These are phyloP conservation scores for Quercus engelmannii DNA, from an alignment of 306 rosid species.

Conservation along the genomic window DNA sequence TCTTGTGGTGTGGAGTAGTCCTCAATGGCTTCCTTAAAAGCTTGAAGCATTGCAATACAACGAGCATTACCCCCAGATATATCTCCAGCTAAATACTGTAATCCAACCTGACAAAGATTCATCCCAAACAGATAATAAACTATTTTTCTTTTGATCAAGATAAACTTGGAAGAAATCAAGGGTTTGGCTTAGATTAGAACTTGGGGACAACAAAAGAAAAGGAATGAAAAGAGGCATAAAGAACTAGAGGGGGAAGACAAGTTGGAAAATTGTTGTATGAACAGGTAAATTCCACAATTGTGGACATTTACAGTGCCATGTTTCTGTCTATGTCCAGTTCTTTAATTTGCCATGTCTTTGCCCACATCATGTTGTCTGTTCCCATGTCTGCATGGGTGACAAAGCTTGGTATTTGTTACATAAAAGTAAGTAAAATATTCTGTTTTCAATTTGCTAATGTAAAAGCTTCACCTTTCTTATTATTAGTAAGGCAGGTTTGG, in stretches of 20 bases:
- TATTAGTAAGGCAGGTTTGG: too few species aligned
- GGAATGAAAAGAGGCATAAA: too few species aligned
- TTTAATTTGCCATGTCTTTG: neutral
- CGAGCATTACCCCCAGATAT: slow-evolving; percentile 78
- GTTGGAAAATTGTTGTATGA: too few species aligned
- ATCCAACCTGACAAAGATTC: slow-evolving; percentile 65
- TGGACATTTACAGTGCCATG: neutral
- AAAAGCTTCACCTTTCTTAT: neutral
- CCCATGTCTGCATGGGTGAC: neutral
- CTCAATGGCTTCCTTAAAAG: slow-evolving; percentile 68
- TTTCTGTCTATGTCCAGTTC: neutral
- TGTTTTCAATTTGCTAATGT: neutral
- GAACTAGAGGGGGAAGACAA: too few species aligned
- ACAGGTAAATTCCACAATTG: too few species aligned
- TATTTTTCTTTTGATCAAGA: neutral
- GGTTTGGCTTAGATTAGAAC: neutral
- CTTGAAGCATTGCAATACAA: slow-evolving; percentile 80
- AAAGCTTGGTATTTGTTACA: neutral
- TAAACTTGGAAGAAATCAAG: neutral
- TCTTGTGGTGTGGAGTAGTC: slow-evolving; percentile 76
- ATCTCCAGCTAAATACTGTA: slow-evolving; percentile 66
- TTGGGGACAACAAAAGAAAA: too few species aligned
- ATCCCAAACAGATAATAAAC: slow-evolving; percentile 4
- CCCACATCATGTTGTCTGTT: neutral
- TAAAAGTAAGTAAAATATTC: neutral